phyloP scores from a whole-genome alignment of 1,284 basidiomycete genomes.

The Ceratobasidium sp. region DNA sequence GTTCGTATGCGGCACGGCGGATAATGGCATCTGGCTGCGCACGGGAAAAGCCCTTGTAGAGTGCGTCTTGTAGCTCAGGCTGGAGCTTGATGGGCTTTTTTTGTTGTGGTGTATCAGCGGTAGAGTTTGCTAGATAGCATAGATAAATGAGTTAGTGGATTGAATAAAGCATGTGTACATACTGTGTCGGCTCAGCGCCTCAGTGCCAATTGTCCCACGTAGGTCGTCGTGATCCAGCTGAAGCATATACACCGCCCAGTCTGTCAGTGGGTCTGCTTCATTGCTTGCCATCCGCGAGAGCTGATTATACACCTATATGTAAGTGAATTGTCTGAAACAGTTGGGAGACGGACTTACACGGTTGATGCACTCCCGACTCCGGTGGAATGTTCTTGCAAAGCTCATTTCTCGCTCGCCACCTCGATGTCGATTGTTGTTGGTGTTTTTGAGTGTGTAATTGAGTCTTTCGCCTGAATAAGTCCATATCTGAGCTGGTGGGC shows the following conservation, averaged over 20 bases:
- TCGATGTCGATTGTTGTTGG: conserved; percentile 33
- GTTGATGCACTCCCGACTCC: neutral
- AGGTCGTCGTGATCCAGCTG: neutral
- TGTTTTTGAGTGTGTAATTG: conserved; percentile 41
- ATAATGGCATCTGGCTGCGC: neutral
- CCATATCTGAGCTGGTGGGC: conserved; percentile 42
- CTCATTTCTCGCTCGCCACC: conserved; percentile 45
- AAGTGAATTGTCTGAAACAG: neutral
- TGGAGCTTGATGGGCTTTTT: neutral
- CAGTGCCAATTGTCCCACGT: neutral
- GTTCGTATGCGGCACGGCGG: neutral
- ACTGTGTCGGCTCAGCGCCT: neutral
- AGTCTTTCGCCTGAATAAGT: conserved; percentile 40
- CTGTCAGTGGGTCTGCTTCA: neutral
- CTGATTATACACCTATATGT: neutral
- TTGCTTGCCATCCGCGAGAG: neutral
- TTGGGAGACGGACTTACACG: neutral
- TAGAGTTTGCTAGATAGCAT: too few species aligned
- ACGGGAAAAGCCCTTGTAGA: too few species aligned
- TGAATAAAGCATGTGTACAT: neutral
- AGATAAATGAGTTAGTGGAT: neutral
- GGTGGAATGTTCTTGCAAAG: conserved; percentile 6
- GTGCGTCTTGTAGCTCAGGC: neutral
- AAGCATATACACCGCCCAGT: conserved; percentile 12
- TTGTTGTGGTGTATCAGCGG: too few species aligned